Evolutionary conservation across 2,329 filamentous ascomycete species (phyloP).

Genomic region (Aplosporella prunicola): DNA sequence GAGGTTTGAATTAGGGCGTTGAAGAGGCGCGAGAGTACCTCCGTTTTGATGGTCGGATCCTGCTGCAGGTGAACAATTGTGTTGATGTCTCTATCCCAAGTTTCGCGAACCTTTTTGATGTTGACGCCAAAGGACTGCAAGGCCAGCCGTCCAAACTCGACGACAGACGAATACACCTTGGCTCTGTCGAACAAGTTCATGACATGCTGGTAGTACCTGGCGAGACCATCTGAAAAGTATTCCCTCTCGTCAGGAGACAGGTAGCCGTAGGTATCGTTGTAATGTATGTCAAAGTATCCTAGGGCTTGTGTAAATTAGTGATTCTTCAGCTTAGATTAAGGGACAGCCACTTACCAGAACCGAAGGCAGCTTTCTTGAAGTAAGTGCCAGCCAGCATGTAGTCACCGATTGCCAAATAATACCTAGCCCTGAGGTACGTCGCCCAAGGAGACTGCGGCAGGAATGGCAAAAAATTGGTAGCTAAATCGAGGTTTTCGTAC

Average conservation of each 20-base stretch:
- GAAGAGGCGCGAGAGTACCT: conserved; percentile 78
- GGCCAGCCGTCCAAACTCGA: conserved; percentile 71
- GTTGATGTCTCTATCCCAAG: too few relatives aligned
- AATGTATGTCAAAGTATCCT: conserved; percentile 26
- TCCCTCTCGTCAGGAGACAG: conserved; percentile 66
- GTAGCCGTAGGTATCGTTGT: conserved; percentile 47
- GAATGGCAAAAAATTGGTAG: conserved; percentile 58
- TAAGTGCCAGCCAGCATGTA: conserved; percentile 61
- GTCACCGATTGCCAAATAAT: conserved; percentile 65
- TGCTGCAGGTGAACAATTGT: background rate
- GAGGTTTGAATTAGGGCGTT: conserved; percentile 68
- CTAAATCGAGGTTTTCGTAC: conserved; percentile 39
- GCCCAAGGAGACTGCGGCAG: conserved; percentile 49
- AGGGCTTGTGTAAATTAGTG: conserved; percentile 21
- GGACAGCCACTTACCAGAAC: conserved; percentile 57
- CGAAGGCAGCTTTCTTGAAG: conserved; percentile 76
- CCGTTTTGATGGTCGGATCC: conserved; percentile 22
- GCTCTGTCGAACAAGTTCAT: conserved; percentile 70
- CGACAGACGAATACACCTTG: conserved; percentile 68
- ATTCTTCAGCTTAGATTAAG: background rate
- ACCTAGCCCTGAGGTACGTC: conserved; percentile 73
- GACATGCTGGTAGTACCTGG: conserved; percentile 81
- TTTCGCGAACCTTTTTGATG: conserved; percentile 25
- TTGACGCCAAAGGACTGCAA: conserved; percentile 33
- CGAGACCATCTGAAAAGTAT: conserved; percentile 60